These are phyloP conservation scores for Puya raimondii DNA, from an alignment of 176 grass and related monocot genomes.

Conservation along the genomic window DNA sequence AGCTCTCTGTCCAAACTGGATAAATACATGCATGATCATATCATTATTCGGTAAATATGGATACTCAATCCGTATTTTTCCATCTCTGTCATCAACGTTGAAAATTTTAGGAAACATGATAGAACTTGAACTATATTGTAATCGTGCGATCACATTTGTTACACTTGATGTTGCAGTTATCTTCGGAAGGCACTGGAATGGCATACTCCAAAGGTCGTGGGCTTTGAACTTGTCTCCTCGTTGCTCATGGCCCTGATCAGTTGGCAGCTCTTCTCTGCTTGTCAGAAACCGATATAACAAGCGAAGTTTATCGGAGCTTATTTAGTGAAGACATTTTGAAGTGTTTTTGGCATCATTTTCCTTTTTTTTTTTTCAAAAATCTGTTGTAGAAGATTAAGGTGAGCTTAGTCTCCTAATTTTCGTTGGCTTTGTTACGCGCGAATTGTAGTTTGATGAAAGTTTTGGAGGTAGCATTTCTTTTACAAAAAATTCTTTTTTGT, in stretches of 20 bases:
- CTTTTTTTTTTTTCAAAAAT: too few species aligned
- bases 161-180: conserved; percentile 43
- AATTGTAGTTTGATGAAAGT: too few species aligned
- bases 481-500: too few species aligned
- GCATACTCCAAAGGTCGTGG: conserved; percentile 68
- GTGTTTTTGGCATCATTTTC: too few species aligned
- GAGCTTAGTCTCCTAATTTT: too few species aligned
- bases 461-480: too few species aligned
- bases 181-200: conserved; percentile 75
- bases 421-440: too few species aligned
- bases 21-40: background rate
- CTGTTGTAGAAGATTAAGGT: too few species aligned
- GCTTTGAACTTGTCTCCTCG: conserved; percentile 81
- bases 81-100: too few species aligned
- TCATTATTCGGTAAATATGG: background rate
- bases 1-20: too few species aligned
- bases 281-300: conserved; percentile 51
- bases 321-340: background rate
- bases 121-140: background rate
- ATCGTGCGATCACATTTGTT: background rate
- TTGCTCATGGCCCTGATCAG: conserved; percentile 90
- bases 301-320: background rate
- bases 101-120: too few species aligned
- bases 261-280: conserved; percentile 97
- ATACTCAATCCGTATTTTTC: too few species aligned